phyloP scores from a whole-genome alignment of 2,329 filamentous ascomycete species.

The Venturia pyrina region DNA sequence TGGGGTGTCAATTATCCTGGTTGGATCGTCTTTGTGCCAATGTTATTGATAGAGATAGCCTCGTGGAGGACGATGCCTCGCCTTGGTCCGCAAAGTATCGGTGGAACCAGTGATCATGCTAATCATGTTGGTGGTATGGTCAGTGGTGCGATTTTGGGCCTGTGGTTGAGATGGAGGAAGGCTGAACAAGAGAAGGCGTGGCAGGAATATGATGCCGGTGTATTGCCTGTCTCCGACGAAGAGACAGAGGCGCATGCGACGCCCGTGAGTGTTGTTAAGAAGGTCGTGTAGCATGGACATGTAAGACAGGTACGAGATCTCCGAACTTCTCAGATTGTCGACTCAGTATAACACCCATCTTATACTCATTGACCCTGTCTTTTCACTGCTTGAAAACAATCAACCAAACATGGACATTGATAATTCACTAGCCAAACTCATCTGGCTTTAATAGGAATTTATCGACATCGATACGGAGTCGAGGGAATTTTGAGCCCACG shows the following conservation, averaged over 20 bases:
- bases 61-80: not conserved
- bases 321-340: too few species aligned
- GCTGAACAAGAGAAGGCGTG: not conserved
- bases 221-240: not conserved
- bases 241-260: not conserved
- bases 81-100: not conserved
- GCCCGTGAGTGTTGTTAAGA: not conserved
- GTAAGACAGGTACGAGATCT: not conserved
- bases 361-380: too few species aligned
- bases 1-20: not conserved
- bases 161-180: not conserved
- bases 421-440: too few species aligned
- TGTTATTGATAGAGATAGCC: not conserved
- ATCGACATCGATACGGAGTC: too few species aligned
- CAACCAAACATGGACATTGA: too few species aligned
- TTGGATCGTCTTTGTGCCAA: not conserved
- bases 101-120: not conserved
- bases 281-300: not conserved
- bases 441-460: too few species aligned
- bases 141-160: not conserved
- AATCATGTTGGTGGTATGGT: slow-evolving; percentile 5
- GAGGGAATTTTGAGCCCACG: too few species aligned
- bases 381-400: too few species aligned
- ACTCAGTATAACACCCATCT: too few species aligned
- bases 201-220: not conserved